Percentiles rank a stretch among this genome's conserved stretches.
These are phyloP conservation scores for Clonostachys byssicola DNA, from an alignment of 2,329 filamentous ascomycete species.

Conservation along the genomic window DNA sequence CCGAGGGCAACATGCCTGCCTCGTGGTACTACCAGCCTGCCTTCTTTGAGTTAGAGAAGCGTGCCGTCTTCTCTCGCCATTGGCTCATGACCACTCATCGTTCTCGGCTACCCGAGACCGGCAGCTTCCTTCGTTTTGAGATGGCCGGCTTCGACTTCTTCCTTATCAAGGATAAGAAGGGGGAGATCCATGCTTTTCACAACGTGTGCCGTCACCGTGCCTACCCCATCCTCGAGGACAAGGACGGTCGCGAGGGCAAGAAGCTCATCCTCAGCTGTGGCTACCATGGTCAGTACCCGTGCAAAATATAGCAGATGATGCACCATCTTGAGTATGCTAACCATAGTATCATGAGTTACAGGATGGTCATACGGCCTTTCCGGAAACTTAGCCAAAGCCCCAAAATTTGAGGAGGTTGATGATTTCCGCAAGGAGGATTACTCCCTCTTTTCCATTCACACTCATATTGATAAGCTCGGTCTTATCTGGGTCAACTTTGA, in stretches of 20 bases:
- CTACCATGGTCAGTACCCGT: conserved; percentile 1
- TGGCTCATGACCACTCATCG: conserved; percentile 53
- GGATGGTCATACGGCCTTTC: conserved; percentile 37
- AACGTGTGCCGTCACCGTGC: conserved; percentile 60
- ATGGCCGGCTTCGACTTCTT: conserved; percentile 53
- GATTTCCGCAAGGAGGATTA: conserved; percentile 58
- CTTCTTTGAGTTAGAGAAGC: conserved; percentile 52
- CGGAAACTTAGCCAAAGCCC: conserved; percentile 75
- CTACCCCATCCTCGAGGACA: conserved; percentile 49
- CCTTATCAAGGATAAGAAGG: conserved; percentile 41
- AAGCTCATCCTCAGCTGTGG: conserved; percentile 4
- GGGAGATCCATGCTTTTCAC: conserved; percentile 54
- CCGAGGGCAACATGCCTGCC: conserved; percentile 25
- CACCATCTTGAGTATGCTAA: background rate
- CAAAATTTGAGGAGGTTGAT: conserved; percentile 91
- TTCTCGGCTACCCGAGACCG: conserved; percentile 40
- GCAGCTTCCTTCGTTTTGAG: conserved; percentile 52
- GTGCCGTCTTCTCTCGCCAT: conserved; percentile 52
- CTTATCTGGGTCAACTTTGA: conserved; percentile 50
- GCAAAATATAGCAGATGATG: background rate
- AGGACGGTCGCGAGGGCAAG: conserved; percentile 31
- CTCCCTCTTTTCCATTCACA: conserved; percentile 38
- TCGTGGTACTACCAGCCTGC: conserved; percentile 48
- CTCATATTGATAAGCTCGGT: conserved; percentile 36
- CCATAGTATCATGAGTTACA: background rate